phyloP scores from a whole-genome alignment of 2,329 filamentous ascomycete species.

The Phyllosticta paracitricarpa region DNA sequence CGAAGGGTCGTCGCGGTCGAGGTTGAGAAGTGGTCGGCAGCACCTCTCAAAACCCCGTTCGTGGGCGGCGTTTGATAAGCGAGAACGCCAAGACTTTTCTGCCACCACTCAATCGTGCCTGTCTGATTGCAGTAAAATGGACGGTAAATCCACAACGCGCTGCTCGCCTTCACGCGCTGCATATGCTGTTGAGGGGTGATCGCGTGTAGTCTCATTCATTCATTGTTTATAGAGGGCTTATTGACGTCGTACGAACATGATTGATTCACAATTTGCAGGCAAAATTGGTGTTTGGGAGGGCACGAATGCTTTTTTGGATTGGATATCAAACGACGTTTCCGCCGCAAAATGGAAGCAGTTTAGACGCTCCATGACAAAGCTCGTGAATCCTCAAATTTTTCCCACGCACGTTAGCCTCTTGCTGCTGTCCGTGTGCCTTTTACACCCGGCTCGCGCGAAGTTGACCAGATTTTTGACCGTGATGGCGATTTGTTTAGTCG shows the following conservation, averaged over 20 bases:
- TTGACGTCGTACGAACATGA: too few relatives aligned
- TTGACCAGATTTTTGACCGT: constrained; percentile 19
- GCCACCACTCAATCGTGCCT: neutral
- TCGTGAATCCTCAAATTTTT: constrained; percentile 26
- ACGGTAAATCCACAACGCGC: neutral
- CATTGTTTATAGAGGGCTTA: too few relatives aligned
- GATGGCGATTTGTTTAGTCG: constrained; percentile 41
- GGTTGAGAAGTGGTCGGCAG: constrained; percentile 17
- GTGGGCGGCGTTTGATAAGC: constrained; percentile 2
- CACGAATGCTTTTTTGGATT: constrained; percentile 5
- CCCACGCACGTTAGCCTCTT: constrained; percentile 4
- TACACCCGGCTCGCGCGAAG: constrained; percentile 18
- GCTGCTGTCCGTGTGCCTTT: neutral
- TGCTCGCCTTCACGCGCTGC: neutral
- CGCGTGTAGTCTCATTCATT: too few relatives aligned
- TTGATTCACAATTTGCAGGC: neutral
- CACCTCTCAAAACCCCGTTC: constrained; percentile 1
- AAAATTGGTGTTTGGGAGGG: neutral
- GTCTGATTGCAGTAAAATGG: neutral
- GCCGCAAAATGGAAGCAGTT: neutral
- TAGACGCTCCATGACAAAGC: neutral
- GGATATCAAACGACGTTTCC: constrained; percentile 9
- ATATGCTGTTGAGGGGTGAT: neutral
- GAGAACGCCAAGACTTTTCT: constrained; percentile 7
- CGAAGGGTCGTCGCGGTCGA: constrained; percentile 29